Base-by-base conservation (phyloP, 2,329 filamentous ascomycete genomes). In the Biscogniauxia sp. region DNA sequence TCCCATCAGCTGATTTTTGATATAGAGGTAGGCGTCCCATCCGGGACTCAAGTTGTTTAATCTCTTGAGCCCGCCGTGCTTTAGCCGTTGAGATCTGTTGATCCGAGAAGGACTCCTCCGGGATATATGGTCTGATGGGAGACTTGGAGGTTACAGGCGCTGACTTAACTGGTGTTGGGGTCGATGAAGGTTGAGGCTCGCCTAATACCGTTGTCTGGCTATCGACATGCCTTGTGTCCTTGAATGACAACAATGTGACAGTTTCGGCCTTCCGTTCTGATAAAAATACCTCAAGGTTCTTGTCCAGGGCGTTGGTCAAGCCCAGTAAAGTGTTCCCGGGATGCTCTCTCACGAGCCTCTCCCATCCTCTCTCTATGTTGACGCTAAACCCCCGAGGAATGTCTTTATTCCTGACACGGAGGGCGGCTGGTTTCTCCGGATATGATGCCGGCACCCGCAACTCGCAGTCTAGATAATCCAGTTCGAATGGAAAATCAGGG, bases 401-500 rank as follows among this genome's bases (percentile, higher is more conserved):
- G 66, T 82, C 87, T 64, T 84, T 82, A 70, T 93, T 93, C 61
- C 75, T 80, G 55, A 94, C 84, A 19, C 81, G 81, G 57, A 95
- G 77, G 17, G 76, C 78, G 45, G 91, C 87, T 26, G 77, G 77
- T 51, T 76, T 74, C 49, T 77, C 75, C 19, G 90, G 91, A 73
- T 91, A 94, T 19, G 75, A 75, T 9, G 70, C 72, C 1, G 91
- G 91, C 20, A 95, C 80, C 55, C 79, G 81, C 45, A 95, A 76
- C 51, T 85, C 80, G 72, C 90, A 93, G 50, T 90, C 81, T 32
- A 95, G 78, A 49, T 83, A 79, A 25, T 86, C 82, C 70, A 94
- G 79, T 63, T 93, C 89, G 73, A 91, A 94, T 0, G 91, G 89
- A 69, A 95, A 94, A 70, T 95, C 91, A 0, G 91, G 91, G 71